These are phyloP conservation scores for Gaultheria prostrata DNA, from an alignment of 148 eudicot species.

Conservation along the genomic window DNA sequence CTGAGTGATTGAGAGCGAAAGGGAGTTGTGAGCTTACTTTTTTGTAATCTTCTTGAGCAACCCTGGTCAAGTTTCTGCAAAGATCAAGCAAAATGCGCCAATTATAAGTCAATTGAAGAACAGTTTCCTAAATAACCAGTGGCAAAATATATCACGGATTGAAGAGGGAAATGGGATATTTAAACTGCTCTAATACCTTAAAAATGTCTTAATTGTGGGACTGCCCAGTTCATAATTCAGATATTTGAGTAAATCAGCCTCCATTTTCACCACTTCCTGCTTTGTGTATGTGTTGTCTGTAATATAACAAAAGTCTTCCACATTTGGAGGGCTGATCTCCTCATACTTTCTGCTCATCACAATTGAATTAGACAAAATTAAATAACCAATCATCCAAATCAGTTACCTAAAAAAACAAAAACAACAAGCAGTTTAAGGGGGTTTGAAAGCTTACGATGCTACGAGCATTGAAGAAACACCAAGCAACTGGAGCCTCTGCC, in stretches of 20 bases:
- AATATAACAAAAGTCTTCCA: constrained; percentile 71
- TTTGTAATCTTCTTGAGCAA: constrained; percentile 47
- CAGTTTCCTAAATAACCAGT: neutral
- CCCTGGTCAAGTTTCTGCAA: constrained; percentile 56
- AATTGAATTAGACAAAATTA: neutral
- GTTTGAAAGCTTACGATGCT: constrained; percentile 70
- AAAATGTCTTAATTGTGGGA: constrained; percentile 71
- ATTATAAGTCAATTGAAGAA: constrained; percentile 8
- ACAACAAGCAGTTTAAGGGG: neutral
- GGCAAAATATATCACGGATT: too few relatives aligned
- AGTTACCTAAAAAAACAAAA: neutral
- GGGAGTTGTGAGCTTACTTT: constrained; percentile 28
- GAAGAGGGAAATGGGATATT: neutral
- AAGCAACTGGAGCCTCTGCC: constrained; percentile 79
- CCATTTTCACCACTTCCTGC: constrained; percentile 82
- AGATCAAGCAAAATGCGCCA: constrained; percentile 15
- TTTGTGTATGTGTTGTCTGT: constrained; percentile 86
- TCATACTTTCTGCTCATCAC: constrained; percentile 64
- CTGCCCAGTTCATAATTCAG: constrained; percentile 70
- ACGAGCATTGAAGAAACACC: constrained; percentile 94
- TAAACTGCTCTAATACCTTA: constrained; percentile 43
- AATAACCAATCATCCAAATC: constrained; percentile 6
- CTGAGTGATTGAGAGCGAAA: neutral
- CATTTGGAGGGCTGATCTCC: constrained; percentile 75
- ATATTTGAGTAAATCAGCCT: constrained; percentile 65